These are phyloP conservation scores for Camelina sativa DNA, from an alignment of 345 rosid species.

Conservation along the genomic window DNA sequence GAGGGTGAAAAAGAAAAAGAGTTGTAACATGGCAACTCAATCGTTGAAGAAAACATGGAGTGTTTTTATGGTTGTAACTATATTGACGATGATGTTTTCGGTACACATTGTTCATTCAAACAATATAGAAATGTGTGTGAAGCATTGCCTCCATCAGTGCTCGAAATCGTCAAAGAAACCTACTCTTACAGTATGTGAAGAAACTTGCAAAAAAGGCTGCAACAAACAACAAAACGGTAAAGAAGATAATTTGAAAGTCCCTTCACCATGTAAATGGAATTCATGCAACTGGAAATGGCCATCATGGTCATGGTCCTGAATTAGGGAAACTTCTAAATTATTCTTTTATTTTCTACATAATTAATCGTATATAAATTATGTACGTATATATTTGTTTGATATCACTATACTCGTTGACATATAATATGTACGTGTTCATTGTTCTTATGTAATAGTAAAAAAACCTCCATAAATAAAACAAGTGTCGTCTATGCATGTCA, in stretches of 20 bases:
- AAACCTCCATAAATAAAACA: neutral
- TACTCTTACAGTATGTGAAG: neutral
- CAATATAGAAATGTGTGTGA: neutral
- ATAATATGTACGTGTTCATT: neutral
- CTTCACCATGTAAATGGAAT: no score
- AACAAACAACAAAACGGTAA: neutral
- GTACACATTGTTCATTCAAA: slow-evolving; percentile 10
- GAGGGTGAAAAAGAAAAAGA: neutral
- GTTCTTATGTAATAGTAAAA: neutral
- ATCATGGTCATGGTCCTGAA: no score
- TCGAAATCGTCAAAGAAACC: neutral
- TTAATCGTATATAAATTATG: neutral
- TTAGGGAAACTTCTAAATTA: neutral
- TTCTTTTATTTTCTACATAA: no score
- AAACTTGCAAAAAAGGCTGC: neutral
- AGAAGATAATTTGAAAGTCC: neutral
- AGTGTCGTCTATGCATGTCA: no score
- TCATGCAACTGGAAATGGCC: no score
- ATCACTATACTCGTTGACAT: neutral
- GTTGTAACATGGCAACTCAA: neutral
- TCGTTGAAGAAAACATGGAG: neutral
- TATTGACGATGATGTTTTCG: neutral
- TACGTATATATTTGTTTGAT: neutral
- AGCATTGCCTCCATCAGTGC: neutral
- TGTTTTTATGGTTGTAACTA: neutral